Percentiles rank a stretch among this genome's conserved stretches.
Evolutionary conservation across 2,329 filamentous ascomycete species (phyloP).

Genomic region (Arthrocladium fulminans): DNA sequence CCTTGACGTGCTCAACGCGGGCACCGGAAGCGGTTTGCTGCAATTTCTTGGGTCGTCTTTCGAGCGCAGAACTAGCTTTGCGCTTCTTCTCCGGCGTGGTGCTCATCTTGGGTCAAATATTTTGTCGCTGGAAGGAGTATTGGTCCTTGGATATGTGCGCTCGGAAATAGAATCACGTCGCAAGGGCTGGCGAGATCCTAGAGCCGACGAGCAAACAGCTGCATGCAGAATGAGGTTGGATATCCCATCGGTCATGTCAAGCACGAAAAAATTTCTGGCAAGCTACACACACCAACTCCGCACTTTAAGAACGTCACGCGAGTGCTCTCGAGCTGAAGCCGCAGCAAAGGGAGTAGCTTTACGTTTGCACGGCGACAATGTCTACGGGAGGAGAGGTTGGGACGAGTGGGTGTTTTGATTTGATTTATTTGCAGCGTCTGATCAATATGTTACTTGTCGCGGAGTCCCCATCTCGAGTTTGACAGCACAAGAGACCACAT

Average conservation of each 20-base stretch:
- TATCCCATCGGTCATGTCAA: background rate
- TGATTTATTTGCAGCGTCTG: constrained; percentile 9
- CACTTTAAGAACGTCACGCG: constrained; percentile 1
- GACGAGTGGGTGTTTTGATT: background rate
- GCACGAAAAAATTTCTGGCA: constrained; percentile 4
- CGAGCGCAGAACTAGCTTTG: constrained; percentile 13
- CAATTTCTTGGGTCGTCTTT: constrained; percentile 17
- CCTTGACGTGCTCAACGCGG: constrained; percentile 15
- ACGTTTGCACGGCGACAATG: too few relatives aligned
- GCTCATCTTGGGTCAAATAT: background rate
- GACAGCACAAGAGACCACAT: constrained; percentile 15
- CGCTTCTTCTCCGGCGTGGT: constrained; percentile 21
- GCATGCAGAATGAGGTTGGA: background rate
- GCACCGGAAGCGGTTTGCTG: constrained; percentile 14
- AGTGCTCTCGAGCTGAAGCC: background rate
- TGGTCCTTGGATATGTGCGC: background rate
- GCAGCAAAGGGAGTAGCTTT: background rate
- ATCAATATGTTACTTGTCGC: constrained; percentile 5
- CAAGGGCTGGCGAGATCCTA: too few relatives aligned
- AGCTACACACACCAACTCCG: background rate
- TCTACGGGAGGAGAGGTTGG: background rate
- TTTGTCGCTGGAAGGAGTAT: background rate
- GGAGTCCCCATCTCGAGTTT: constrained; percentile 2
- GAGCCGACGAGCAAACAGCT: too few relatives aligned
- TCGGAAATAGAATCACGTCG: background rate